Evolutionary conservation across 1,284 basidiomycete genomes (phyloP), one percentile per base, ranked within the genome.

Genomic region (Irpex lacteus): DNA sequence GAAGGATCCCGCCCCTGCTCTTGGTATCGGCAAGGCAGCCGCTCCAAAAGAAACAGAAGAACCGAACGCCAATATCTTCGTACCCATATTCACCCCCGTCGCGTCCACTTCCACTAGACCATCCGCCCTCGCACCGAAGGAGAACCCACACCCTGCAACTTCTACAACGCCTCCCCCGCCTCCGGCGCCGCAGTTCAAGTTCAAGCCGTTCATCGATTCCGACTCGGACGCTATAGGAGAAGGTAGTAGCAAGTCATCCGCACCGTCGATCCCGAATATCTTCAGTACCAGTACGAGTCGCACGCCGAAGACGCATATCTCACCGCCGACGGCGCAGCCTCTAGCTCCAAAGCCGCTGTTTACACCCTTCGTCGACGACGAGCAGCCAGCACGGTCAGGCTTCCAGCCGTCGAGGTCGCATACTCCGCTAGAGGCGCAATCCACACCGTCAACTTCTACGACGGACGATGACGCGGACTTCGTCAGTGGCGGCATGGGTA

Each of bases 191-290:
- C 47, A 50, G 4, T 40, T 64, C 15, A 70, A 65, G 55, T 70
- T 87, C 70, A 80, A 77, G 38, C 84, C 87, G 0, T 85, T 86
- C 65, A 77, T 79, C 9, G 85, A 86, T 61, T 56, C 54, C 0
- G 54, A 32, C 4, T 7, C 54, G 9, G 9, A 44, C 4, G 11
- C 40, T 44, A n/a, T 19, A 56, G 54, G 15, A 32, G 11, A 76
- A 80, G 15, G 32, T 5, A 32, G 32, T 32, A 4, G 32, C 32
- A 79, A 81, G 49, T 47, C 63, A 1, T 34, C 64, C 4, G 26
- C 21, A 7, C 65, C 50, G 32, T 32, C 32, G 36, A 49, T 60
- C 18, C 60, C 63, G 52, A 64, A 53, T 37, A 60, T 64, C 4
- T 64, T 64, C 32, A 4, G 32, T 32, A 32, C 32, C 4, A 32